Percentiles rank a stretch among this genome's conserved stretches.
Conservation (phyloP, 1,284 basidiomycete species). For the Melampsora larici-populina region DNA sequence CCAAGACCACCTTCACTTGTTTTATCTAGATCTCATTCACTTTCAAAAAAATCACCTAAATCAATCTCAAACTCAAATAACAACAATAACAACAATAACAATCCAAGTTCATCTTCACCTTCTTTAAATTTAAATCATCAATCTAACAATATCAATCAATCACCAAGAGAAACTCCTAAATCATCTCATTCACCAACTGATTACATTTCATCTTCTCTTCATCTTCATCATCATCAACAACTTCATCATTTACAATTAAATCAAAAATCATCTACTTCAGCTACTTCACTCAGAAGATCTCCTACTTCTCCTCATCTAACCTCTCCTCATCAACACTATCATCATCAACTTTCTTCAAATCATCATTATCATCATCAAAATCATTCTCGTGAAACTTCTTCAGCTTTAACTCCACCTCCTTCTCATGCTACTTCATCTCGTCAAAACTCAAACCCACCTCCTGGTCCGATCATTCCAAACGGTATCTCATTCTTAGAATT, state of each 20-base stretch:
- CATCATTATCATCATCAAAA: constrained; percentile 12
- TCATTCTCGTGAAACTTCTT: not conserved
- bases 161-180: constrained; percentile 2
- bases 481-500: constrained; percentile 25
- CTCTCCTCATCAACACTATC: not conserved
- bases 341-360: constrained; percentile 2
- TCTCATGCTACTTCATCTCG: not conserved
- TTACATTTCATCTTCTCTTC: not conserved
- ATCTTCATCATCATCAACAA: not conserved
- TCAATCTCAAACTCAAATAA: not conserved
- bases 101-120: not conserved
- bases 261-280: not conserved
- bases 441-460: constrained; percentile 11
- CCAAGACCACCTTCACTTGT: constrained; percentile 38
- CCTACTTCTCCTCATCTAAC: constrained; percentile 6
- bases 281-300: not conserved
- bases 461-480: not conserved
- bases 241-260: not conserved
- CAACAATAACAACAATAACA: not conserved
- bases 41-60: constrained; percentile 40
- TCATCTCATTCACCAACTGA: not conserved
- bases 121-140: not conserved
- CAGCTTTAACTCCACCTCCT: constrained; percentile 4
- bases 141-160: not conserved
- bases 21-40: constrained; percentile 35